Evolutionary conservation across 2,329 filamentous ascomycete genomes (phyloP), one percentile per base, ranked within the genome.

Genomic region (Trichoderma harzianum): DNA sequence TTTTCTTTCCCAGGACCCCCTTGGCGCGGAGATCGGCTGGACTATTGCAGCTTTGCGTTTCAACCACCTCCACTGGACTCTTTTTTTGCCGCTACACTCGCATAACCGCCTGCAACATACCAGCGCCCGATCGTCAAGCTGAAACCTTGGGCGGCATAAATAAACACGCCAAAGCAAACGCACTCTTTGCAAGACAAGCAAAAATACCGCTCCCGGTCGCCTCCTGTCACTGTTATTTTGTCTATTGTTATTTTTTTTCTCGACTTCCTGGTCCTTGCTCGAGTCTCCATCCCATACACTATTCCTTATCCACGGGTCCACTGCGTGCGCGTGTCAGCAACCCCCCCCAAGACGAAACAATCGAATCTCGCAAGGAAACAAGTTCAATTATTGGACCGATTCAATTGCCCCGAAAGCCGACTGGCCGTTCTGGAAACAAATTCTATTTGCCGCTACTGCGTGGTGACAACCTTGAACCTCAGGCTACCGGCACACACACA

Each of bases 381-480:
- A 28, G n/a, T 43, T 36, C n/a, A 36, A 36, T 34, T 61, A 32
- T 69, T 69, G 57, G 55, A 61, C 28, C 66, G 39, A 61, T 51
- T 69, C 30, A 36, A 69, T 69, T 69, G 30, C 1, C 66, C 66
- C 66, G 66, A 62, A 62, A 47, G 66, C 66, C 66, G 66, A 69
- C 39, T 69, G 57, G 39, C 53, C 57, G n/a, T 57, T 70, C 47
- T 64, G 60, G 68, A 70, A 64, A 60, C 68, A 55, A 64, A 43
- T 70, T 64, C 47, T 64, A 43, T 32, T 55, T 24, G 47, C 68
- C 51, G 47, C 21, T 55, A 61, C 32, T 64, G 58, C 43, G 60
- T 30, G 43, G 47, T 55, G 51, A 63, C 60, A 70, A 63, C 36
- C 36, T 43, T 43, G 39, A 43, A 43, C 39, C 39, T 43, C 16